phyloP scores from a whole-genome alignment of 2,329 filamentous ascomycete genomes.

The Aaosphaeria arxii region DNA sequence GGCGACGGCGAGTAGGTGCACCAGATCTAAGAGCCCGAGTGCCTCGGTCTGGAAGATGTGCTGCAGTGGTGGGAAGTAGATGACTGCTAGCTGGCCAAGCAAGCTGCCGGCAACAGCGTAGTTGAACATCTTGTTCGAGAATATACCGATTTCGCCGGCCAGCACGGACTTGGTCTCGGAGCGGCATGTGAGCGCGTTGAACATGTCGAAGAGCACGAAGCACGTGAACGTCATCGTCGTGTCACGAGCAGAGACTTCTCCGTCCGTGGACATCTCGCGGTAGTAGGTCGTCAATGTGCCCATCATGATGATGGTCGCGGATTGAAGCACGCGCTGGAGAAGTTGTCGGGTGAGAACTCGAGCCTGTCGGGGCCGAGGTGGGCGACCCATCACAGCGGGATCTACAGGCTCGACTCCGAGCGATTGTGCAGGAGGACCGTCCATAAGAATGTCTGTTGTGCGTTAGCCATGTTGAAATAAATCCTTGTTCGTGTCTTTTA shows the following conservation, averaged over 20 bases:
- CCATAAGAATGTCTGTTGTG: conserved; percentile 91
- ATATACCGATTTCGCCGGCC: conserved; percentile 75
- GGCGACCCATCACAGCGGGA: conserved; percentile 87
- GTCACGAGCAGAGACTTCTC: conserved; percentile 83
- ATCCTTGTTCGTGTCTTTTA: conserved; percentile 15
- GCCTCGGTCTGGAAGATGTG: conserved; percentile 95
- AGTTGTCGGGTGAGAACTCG: conserved; percentile 85
- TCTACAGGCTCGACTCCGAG: conserved; percentile 94
- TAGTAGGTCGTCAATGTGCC: conserved; percentile 91
- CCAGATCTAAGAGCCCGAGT: conserved; percentile 68
- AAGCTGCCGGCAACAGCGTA: conserved; percentile 87
- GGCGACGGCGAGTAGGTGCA: conserved; percentile 69
- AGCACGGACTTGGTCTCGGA: conserved; percentile 88
- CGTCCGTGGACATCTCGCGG: conserved; percentile 82
- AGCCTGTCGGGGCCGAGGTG: conserved; percentile 81
- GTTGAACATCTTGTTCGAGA: conserved; percentile 92
- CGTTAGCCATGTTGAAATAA: conserved; percentile 11
- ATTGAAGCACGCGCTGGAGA: conserved; percentile 80
- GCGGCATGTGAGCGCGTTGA: conserved; percentile 92
- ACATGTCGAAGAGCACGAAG: conserved; percentile 99
- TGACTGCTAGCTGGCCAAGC: conserved; percentile 81
- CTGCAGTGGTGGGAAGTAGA: conserved; percentile 93
- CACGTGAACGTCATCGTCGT: conserved; percentile 99
- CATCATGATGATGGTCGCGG: conserved; percentile 83
- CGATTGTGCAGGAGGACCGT: conserved; percentile 94